A percentile compares a stretch with the other conserved stretches of the same genome.
Evolutionary conservation across 1,284 basidiomycete genomes (phyloP).

Genomic region (Schizophyllum amplum): DNA sequence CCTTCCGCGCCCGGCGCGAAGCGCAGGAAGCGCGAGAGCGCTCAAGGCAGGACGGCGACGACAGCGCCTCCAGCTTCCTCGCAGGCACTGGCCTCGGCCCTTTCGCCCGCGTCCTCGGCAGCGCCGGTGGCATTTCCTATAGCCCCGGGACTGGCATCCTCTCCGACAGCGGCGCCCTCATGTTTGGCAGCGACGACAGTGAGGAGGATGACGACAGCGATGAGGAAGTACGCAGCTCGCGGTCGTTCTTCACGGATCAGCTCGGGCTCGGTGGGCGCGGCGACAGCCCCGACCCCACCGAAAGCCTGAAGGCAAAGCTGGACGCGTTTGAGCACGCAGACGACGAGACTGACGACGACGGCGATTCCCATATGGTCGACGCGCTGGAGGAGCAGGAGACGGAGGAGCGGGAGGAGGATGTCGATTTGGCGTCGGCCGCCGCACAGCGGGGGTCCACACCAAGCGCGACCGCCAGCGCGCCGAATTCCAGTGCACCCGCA

Average conservation of each 20-base stretch:
- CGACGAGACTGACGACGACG: constrained; percentile 21
- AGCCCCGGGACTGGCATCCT: constrained; percentile 41
- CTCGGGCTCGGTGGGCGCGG: constrained; percentile 34
- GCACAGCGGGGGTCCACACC: constrained; percentile 11
- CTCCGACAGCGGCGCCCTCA: constrained; percentile 38
- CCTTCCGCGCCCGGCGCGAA: constrained; percentile 50
- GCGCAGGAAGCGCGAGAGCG: constrained; percentile 48
- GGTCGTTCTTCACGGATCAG: constrained; percentile 35
- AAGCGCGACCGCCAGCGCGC: constrained; percentile 6
- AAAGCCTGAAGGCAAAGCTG: constrained; percentile 49
- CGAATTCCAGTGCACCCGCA: constrained; percentile 1
- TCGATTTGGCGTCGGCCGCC: constrained; percentile 5
- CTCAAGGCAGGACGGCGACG: constrained; percentile 32
- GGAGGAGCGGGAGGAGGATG: constrained; percentile 7
- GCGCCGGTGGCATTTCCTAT: constrained; percentile 51
- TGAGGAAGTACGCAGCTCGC: constrained; percentile 35
- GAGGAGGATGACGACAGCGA: constrained; percentile 44
- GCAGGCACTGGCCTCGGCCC: constrained; percentile 25
- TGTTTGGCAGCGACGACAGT: constrained; percentile 51
- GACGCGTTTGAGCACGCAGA: constrained; percentile 50
- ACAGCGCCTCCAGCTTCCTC: constrained; percentile 12
- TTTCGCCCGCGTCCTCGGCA: constrained; percentile 38
- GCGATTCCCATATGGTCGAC: constrained; percentile 20
- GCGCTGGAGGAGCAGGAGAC: not conserved
- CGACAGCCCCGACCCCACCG: constrained; percentile 40